phyloP scores from a whole-genome alignment of 768 basidiomycete genomes.

The Piloderma croceum region DNA sequence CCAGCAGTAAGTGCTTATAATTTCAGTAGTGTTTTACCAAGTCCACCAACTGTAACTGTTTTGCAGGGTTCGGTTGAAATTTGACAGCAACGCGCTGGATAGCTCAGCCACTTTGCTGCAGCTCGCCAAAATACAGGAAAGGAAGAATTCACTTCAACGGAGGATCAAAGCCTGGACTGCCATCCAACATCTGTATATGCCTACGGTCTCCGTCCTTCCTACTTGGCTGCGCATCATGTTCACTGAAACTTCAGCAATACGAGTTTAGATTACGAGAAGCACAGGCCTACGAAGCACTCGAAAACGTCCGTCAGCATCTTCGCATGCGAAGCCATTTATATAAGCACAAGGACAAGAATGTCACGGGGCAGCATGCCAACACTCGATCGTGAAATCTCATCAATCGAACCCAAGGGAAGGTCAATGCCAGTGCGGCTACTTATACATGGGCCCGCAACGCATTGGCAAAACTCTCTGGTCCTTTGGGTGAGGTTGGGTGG shows the following conservation, averaged over 20 bases:
- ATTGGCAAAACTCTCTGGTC: neutral
- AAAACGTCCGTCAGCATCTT: constrained; percentile 24
- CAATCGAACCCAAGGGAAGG: neutral
- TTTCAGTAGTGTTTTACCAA: too few species aligned
- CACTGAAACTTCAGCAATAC: constrained; percentile 7
- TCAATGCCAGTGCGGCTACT: neutral
- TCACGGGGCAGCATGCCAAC: neutral
- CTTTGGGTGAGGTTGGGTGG: too few species aligned
- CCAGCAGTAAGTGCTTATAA: constrained; percentile 27
- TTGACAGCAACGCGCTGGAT: neutral
- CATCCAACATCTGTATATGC: constrained; percentile 27
- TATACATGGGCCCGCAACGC: neutral
- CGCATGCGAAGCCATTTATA: constrained; percentile 23
- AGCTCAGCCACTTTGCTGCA: constrained; percentile 22
- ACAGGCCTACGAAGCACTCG: constrained; percentile 24
- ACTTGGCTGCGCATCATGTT: neutral
- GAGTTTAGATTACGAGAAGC: constrained; percentile 25
- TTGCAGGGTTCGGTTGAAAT: neutral
- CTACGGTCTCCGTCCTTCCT: constrained; percentile 6
- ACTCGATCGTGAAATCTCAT: neutral
- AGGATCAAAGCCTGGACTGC: constrained; percentile 24
- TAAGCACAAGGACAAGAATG: constrained; percentile 25
- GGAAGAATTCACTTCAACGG: constrained; percentile 14
- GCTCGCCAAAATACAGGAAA: constrained; percentile 21
- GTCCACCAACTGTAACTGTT: neutral